A percentile compares a stretch with the other conserved stretches of the same genome.
Conservation (phyloP, 352 stramenopile genomes). For the Plasmopara viticola region DNA sequence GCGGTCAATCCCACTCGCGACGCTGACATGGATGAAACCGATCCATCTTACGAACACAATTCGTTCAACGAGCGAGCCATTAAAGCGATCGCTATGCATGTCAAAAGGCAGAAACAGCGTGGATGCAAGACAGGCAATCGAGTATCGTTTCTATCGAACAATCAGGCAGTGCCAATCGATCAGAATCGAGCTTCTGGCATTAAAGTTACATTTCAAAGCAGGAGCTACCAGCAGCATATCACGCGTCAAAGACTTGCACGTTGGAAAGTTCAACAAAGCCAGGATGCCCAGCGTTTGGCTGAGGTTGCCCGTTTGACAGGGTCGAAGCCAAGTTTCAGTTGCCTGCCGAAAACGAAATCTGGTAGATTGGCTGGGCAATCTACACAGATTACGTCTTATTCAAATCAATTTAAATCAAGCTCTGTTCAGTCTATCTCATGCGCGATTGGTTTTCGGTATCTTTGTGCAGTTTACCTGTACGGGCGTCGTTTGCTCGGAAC, state of each 20-base stretch:
- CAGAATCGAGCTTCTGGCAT: neutral
- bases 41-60: neutral
- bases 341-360: constrained; percentile 1
- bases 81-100: constrained; percentile 14
- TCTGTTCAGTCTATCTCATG: constrained; percentile 1
- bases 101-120: constrained; percentile 15
- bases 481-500: constrained; percentile 29
- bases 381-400: constrained; percentile 15
- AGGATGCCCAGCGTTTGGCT: constrained; percentile 16
- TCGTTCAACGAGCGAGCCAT: constrained; percentile 16
- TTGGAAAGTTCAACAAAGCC: constrained; percentile 16
- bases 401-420: constrained; percentile 22
- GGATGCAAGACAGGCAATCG: neutral
- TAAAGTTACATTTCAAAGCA: constrained; percentile 36
- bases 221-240: constrained; percentile 54
- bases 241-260: constrained; percentile 42
- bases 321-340: neutral
- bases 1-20: neutral
- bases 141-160: neutral
- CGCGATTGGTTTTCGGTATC: constrained; percentile 11
- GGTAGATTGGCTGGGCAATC: neutral
- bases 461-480: constrained; percentile 57
- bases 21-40: neutral
- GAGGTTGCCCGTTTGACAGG: constrained; percentile 23
- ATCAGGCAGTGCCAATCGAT: neutral